Evolutionary conservation across 1,139 yeast genomes (phyloP), one percentile per base, ranked within the genome.

Genomic region (Nakaseomyces sp.): DNA sequence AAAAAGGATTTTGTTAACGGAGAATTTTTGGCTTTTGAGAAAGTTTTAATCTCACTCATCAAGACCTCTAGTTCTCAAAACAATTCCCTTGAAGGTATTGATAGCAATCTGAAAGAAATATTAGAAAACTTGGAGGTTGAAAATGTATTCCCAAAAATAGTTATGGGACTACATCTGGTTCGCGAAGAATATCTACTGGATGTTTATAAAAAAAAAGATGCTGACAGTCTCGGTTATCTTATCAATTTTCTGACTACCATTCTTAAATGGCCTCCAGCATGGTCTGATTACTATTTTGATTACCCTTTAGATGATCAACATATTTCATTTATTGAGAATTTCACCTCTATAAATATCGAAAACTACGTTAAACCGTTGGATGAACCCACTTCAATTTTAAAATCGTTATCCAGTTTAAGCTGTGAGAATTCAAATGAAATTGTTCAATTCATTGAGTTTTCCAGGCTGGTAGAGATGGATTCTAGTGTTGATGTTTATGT

Each of bases 141-240:
- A 20, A 22, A 32, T 31, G 43, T 45, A 55, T 63, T 79, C 2
- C 85, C 87, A 1, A 78, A 75, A 48, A 70, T 86, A n/a, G 70
- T 80, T 0, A 63, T 84, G 28, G 76, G 88, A 0, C 62, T 89
- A 35, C 97, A 89, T 65, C 58, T 87, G 29, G 65, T 87, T 2
- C 67, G 89, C 47, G 96, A 91, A 60, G 97, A 89, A 49, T 64
- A 73, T 37, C 71, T 74, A 45, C 66, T 91, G 31, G 79, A 83
- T 53, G 64, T 77, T 1, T 65, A 79, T 30, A 68, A 72, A 9
- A 49, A 58, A 2, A 49, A 54, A 0, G 64, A 68, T 17, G 65
- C 72, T 15, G 53, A 64, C 4, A 61, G 63, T 32, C 55, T 88
- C 13, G 79, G 81, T 0, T 38, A 65, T 1, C 57, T 88, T 9